phyloP scores from a whole-genome alignment of 2,329 filamentous ascomycete genomes.

The Neopestalotiopsis rosae region DNA sequence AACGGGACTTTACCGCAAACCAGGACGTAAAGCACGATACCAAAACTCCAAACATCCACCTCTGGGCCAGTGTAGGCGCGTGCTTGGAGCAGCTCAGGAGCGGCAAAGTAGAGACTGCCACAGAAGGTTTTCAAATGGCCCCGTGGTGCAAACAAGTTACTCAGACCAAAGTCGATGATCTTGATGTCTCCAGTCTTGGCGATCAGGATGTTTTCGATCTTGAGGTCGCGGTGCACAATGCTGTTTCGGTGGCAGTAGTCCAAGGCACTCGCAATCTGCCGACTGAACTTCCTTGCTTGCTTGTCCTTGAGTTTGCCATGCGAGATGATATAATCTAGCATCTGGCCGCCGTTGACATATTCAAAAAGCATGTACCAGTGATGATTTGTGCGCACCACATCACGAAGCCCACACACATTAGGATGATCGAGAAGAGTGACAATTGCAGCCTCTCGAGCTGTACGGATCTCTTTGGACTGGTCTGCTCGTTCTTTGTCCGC shows the following conservation, averaged over 20 bases:
- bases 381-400: slow-evolving; percentile 93
- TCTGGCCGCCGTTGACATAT: slow-evolving; percentile 97
- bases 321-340: slow-evolving; percentile 99
- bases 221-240: slow-evolving; percentile 95
- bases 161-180: slow-evolving; percentile 97
- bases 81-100: slow-evolving; percentile 91
- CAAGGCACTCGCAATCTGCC: slow-evolving; percentile 93
- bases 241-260: slow-evolving; percentile 99
- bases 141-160: slow-evolving; percentile 90
- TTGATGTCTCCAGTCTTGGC: slow-evolving; percentile 99
- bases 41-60: slow-evolving; percentile 98
- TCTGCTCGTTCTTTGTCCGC: slow-evolving; percentile 88
- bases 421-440: slow-evolving; percentile 93
- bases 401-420: slow-evolving; percentile 93
- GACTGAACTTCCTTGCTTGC: slow-evolving; percentile 95
- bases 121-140: slow-evolving; percentile 94
- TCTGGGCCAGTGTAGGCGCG: slow-evolving; percentile 95
- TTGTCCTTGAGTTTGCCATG: slow-evolving; percentile 98
- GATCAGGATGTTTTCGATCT: slow-evolving; percentile 99
- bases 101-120: slow-evolving; percentile 96
- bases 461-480: slow-evolving; percentile 94
- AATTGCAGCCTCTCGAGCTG: slow-evolving; percentile 93
- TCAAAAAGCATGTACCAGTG: slow-evolving; percentile 99
- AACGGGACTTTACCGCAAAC: slow-evolving; percentile 98
- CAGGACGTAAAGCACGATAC: slow-evolving; percentile 94